phyloP scores from a whole-genome alignment of 768 basidiomycete species.

The Candolleomyces efflorescens region DNA sequence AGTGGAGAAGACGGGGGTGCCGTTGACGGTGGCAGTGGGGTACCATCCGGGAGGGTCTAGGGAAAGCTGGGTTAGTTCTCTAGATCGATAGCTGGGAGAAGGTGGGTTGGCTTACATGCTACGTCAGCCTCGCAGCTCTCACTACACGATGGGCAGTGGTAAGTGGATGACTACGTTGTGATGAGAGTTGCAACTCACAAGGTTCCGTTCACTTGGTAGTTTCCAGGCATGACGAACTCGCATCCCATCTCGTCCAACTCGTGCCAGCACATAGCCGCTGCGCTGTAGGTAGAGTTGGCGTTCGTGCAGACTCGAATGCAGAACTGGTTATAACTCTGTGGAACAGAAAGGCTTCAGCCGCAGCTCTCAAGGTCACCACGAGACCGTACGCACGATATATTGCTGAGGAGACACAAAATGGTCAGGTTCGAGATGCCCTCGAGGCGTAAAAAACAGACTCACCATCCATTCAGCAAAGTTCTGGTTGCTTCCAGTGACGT shows the following conservation, averaged over 20 bases:
- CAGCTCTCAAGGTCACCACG: background rate
- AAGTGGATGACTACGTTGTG: no score
- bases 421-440: background rate
- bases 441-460: background rate
- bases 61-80: background rate
- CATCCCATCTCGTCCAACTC: constrained; percentile 44
- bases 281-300: constrained; percentile 39
- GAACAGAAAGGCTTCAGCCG: background rate
- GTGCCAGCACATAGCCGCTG: constrained; percentile 42
- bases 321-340: constrained; percentile 32
- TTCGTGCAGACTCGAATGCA: constrained; percentile 40
- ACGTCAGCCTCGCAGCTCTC: constrained; percentile 42
- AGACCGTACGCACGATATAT: constrained; percentile 21
- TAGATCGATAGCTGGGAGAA: background rate
- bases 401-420: constrained; percentile 15
- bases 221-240: constrained; percentile 43
- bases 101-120: constrained; percentile 26
- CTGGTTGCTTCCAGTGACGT: constrained; percentile 33
- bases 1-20: constrained; percentile 35
- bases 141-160: constrained; percentile 14
- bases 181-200: constrained; percentile 26
- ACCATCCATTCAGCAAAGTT: constrained; percentile 43
- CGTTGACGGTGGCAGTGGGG: constrained; percentile 33
- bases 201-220: constrained; percentile 37
- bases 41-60: constrained; percentile 44